Conservation (phyloP, 805 yeast species). For the Metschnikowia henanensis region DNA sequence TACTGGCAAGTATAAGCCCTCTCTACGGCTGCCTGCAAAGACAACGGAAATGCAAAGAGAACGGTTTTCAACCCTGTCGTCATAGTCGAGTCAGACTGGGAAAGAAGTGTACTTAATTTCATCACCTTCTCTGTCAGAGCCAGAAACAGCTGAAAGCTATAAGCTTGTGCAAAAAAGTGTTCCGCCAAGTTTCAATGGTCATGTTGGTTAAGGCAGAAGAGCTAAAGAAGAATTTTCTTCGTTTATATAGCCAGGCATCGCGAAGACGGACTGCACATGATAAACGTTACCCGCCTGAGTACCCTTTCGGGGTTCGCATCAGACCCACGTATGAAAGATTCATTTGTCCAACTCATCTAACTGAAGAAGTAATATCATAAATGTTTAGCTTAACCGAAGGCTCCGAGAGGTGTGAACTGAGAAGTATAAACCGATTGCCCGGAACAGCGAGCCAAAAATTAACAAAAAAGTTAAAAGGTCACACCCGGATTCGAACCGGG, state of each 20-base stretch:
- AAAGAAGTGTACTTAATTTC: conserved; percentile 72
- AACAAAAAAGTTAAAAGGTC: conserved; percentile 49
- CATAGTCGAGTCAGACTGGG: conserved; percentile 94
- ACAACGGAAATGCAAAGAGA: conserved; percentile 36
- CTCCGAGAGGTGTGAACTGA: no score
- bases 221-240: conserved; percentile 2
- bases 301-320: not conserved
- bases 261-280: conserved; percentile 14
- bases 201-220: not conserved
- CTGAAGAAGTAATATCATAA: no score
- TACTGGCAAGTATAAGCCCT: conserved; percentile 90
- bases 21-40: conserved; percentile 38
- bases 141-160: conserved; percentile 17
- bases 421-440: no score
- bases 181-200: conserved; percentile 4
- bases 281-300: conserved; percentile 13
- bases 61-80: conserved; percentile 76
- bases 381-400: no score
- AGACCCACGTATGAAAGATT: not conserved
- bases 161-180: conserved; percentile 25
- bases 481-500: conserved; percentile 87
- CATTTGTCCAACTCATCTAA: not conserved
- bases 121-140: conserved; percentile 34
- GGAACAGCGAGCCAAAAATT: no score
- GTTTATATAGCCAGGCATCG: conserved; percentile 11